Percentiles rank a stretch among this genome's conserved stretches.
These are phyloP conservation scores for Musa balbisiana DNA, from an alignment of 202 grass and related monocot species.

Conservation along the genomic window DNA sequence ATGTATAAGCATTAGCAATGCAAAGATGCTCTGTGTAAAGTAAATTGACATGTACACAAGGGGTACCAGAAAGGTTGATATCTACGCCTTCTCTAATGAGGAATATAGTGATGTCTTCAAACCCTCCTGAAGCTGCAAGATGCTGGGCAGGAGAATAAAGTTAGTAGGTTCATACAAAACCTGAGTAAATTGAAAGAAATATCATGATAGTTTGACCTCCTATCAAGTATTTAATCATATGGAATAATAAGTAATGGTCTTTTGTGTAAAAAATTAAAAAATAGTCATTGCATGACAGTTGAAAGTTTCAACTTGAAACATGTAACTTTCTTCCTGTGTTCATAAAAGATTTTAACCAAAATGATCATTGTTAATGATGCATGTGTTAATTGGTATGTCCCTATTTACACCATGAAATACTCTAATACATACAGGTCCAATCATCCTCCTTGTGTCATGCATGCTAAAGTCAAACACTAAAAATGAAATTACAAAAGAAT, in stretches of 20 bases:
- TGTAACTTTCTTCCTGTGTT: neutral
- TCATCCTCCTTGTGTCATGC: no score
- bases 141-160: conserved; percentile 41
- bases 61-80: conserved; percentile 55
- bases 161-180: neutral
- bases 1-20: neutral
- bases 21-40: neutral
- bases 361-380: neutral
- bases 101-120: conserved; percentile 69
- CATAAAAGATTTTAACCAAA: neutral
- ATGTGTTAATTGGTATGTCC: neutral
- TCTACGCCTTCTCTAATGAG: conserved; percentile 69
- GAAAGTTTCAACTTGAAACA: neutral
- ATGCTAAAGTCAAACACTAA: no score
- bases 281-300: no score
- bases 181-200: neutral
- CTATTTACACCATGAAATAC: no score
- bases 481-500: no score
- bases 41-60: neutral
- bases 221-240: no score
- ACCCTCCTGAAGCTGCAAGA: conserved; percentile 67
- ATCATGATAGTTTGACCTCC: neutral
- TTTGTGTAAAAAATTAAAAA: no score
- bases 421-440: no score
- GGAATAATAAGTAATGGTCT: no score